Percentiles rank a stretch among this genome's conserved stretches.
These are phyloP conservation scores for Saxophila tyrrhenica DNA, from an alignment of 495 filamentous ascomycete species.

Conservation along the genomic window DNA sequence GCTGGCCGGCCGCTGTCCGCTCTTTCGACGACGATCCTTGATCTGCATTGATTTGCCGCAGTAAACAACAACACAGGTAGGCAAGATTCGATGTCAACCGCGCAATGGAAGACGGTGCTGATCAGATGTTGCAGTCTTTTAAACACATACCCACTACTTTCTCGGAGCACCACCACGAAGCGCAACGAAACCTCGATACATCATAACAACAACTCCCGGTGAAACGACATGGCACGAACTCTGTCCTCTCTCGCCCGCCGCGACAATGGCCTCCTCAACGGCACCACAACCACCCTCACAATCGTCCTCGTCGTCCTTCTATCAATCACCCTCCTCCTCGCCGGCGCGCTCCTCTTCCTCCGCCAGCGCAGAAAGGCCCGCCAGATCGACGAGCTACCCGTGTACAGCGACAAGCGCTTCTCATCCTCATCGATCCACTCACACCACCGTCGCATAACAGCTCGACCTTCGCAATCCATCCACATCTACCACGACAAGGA, in stretches of 20 bases:
- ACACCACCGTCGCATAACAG: slow-evolving; percentile 57
- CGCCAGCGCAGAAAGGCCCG: slow-evolving; percentile 48
- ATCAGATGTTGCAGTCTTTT: background rate
- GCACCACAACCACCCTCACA: slow-evolving; percentile 57
- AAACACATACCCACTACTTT: background rate
- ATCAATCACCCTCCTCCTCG: slow-evolving; percentile 52
- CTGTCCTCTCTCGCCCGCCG: slow-evolving; percentile 29
- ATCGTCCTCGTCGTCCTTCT: slow-evolving; percentile 70
- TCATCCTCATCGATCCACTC: slow-evolving; percentile 21
- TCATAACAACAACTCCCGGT: background rate
- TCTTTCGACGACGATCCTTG: slow-evolving; percentile 27
- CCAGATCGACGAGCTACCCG: slow-evolving; percentile 40
- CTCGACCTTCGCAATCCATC: slow-evolving; percentile 51
- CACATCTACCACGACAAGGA: slow-evolving; percentile 64
- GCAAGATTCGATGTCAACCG: too few relatives aligned
- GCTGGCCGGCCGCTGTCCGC: slow-evolving; percentile 47
- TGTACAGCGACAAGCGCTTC: slow-evolving; percentile 43
- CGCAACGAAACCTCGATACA: background rate
- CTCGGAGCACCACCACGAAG: background rate
- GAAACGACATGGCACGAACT: slow-evolving; percentile 14
- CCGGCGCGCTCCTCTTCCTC: slow-evolving; percentile 57
- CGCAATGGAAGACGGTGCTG: too few relatives aligned
- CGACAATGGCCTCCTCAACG: slow-evolving; percentile 33
- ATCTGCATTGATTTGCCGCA: slow-evolving; percentile 1
- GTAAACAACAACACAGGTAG: background rate